Base-by-base conservation (phyloP, 2,329 filamentous ascomycete species). In the Apiospora malaysiana region DNA sequence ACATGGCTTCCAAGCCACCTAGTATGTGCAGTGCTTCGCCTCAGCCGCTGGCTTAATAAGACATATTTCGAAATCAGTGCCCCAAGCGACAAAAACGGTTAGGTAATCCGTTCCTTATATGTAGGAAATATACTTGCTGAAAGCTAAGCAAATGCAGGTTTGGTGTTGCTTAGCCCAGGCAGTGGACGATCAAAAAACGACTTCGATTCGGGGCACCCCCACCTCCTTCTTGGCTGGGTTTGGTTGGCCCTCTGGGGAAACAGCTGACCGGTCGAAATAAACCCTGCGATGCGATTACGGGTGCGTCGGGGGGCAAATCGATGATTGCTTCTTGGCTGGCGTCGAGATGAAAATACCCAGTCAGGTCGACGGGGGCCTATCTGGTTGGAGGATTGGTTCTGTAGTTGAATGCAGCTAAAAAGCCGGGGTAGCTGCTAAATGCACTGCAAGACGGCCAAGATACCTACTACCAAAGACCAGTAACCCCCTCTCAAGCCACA, bases 361-460 rank as follows among this genome's bases (percentile, higher is more conserved):
- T 2, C 32, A 7, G 47, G 23, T 27, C 23, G 46, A 8, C 9
- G 14, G 18, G 25, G 14, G 49, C 16, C n/a, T n/a, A 51, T 1
- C 12, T n/a, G 27, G 16, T 56, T 25, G 21, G 25, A 10, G 51
- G 9, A 63, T 12, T 32, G 56, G 12, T 63, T 63, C 56, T 40
- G 49, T 56, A 56, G 37, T 18, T n/a, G 7, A 63, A 59, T 40
- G 56, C 56, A 63, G 56, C 56, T 63, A 63, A 40, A 21, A 40
- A 40, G 56, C 18, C 51, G 51, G 47, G 51, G 51, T 59, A 37
- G 51, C 14, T 32, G 25, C 27, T 59, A 37, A 59, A 32, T 32
- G 32, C 6, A 32, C 23, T 51, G 23, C 47, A 51, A 51, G 47
- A 51, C n/a, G 10, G 47, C 23, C 47, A 51, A 51, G 47, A 51